Conservation (phyloP, 2,329 filamentous ascomycete genomes). For the Aspergillus sp. region DNA sequence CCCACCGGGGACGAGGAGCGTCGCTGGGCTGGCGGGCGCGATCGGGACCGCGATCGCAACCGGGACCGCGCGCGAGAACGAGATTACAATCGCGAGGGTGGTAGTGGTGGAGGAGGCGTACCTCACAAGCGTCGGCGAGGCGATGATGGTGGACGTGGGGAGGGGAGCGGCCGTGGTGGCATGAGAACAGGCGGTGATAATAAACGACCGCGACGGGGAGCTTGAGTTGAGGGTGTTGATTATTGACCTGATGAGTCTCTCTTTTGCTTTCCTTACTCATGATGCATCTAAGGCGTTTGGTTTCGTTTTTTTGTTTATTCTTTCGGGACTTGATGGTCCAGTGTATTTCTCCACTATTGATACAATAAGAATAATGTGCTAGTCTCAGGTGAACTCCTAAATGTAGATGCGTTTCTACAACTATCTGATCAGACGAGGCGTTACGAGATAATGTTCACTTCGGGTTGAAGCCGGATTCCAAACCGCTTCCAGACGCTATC, state of each 20-base stretch:
- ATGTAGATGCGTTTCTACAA: too few species aligned
- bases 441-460: not conserved
- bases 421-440: too few species aligned
- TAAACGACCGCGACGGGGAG: constrained; percentile 42
- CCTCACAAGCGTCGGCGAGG: constrained; percentile 40
- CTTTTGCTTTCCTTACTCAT: not conserved
- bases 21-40: constrained; percentile 35
- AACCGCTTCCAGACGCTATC: not conserved
- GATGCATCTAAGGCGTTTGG: too few species aligned
- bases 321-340: too few species aligned
- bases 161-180: constrained; percentile 32
- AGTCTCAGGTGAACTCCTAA: too few species aligned
- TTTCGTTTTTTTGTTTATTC: too few species aligned
- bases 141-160: constrained; percentile 29
- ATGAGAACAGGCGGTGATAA: constrained; percentile 40
- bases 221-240: constrained; percentile 17
- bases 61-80: constrained; percentile 35
- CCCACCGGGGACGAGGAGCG: constrained; percentile 31
- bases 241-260: too few species aligned
- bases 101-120: constrained; percentile 21
- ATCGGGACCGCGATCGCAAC: constrained; percentile 36
- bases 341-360: too few species aligned
- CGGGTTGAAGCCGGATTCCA: not conserved
- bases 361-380: too few species aligned
- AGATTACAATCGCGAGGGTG: constrained; percentile 29